Percentiles rank a stretch among this genome's conserved stretches.
phyloP scores from a whole-genome alignment of 2,329 filamentous ascomycete species.

The Rasamsonia emersonii region DNA sequence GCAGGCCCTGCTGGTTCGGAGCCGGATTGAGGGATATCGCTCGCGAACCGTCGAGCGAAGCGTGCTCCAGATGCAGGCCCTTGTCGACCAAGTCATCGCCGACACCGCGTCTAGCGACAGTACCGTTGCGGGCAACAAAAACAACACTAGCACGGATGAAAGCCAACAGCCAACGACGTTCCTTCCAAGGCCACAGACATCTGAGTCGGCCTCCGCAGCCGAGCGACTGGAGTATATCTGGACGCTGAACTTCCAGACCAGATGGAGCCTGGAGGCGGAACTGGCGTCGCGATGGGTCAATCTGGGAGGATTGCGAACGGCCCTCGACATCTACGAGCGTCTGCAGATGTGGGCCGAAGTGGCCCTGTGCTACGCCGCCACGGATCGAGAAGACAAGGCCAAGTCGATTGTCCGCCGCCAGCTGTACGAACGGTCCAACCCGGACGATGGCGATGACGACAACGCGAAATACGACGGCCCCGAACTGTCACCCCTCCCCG shows the following conservation, averaged over 20 bases:
- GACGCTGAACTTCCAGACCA: slow-evolving; percentile 69
- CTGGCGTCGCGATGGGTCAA: slow-evolving; percentile 86
- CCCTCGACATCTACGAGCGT: slow-evolving; percentile 91
- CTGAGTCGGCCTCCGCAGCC: slow-evolving; percentile 64
- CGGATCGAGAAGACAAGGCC: slow-evolving; percentile 75
- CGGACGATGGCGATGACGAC: slow-evolving; percentile 40
- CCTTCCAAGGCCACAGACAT: slow-evolving; percentile 64
- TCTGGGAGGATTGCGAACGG: slow-evolving; percentile 78
- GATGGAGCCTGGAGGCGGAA: slow-evolving; percentile 93
- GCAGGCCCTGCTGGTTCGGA: slow-evolving; percentile 80
- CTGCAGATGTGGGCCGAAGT: slow-evolving; percentile 92
- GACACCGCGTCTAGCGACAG: slow-evolving; percentile 55
- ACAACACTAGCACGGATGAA: slow-evolving; percentile 23
- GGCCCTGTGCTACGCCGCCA: slow-evolving; percentile 75
- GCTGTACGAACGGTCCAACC: slow-evolving; percentile 56
- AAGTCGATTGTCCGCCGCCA: slow-evolving; percentile 66
- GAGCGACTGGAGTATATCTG: slow-evolving; percentile 78
- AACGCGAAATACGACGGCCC: slow-evolving; percentile 55
- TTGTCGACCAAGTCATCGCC: slow-evolving; percentile 89
- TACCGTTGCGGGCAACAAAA: slow-evolving; percentile 15
- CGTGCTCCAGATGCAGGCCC: slow-evolving; percentile 83
- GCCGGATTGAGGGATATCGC: slow-evolving; percentile 78
- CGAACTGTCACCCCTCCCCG: slow-evolving; percentile 60
- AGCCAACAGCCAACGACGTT: slow-evolving; percentile 60
- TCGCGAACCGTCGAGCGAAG: slow-evolving; percentile 83